Conservation (phyloP, 2,329 filamentous ascomycete species). For the Stagonosporopsis rhizophila region DNA sequence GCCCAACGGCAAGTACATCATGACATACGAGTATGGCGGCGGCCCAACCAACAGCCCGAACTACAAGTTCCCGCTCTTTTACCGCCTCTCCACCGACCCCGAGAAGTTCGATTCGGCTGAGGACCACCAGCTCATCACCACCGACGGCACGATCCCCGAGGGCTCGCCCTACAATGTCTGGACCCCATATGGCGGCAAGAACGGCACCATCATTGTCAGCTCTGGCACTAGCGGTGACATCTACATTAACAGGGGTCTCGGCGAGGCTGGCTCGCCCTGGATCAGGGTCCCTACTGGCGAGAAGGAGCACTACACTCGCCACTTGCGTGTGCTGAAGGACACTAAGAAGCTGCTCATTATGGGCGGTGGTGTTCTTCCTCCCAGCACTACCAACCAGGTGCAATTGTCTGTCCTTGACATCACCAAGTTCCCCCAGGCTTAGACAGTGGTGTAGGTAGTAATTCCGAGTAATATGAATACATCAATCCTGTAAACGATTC, state of each 20-base stretch:
- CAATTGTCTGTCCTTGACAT: conserved; percentile 45
- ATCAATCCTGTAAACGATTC: not conserved
- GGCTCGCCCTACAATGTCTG: conserved; percentile 62
- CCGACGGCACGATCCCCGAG: conserved; percentile 54
- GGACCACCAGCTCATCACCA: conserved; percentile 53
- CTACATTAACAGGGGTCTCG: conserved; percentile 58
- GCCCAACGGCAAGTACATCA: conserved; percentile 67
- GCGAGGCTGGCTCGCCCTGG: conserved; percentile 52
- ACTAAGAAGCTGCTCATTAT: conserved; percentile 50
- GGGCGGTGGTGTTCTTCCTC: conserved; percentile 50
- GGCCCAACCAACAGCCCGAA: conserved; percentile 42
- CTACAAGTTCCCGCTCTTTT: conserved; percentile 61
- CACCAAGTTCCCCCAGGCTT: conserved; percentile 12
- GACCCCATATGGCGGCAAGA: conserved; percentile 56
- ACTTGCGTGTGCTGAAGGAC: conserved; percentile 55
- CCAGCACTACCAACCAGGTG: conserved; percentile 43
- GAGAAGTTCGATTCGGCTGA: conserved; percentile 54
- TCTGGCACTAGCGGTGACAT: conserved; percentile 51
- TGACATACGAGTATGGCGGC: conserved; percentile 69
- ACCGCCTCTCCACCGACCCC: conserved; percentile 58
- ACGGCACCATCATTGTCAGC: conserved; percentile 60
- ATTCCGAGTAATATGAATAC: not conserved
- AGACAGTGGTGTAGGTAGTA: not conserved
- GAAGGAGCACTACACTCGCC: conserved; percentile 55
- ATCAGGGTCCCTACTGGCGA: conserved; percentile 53